phyloP scores from a whole-genome alignment of 2,329 filamentous ascomycete genomes.

The Penicillium glabrum region DNA sequence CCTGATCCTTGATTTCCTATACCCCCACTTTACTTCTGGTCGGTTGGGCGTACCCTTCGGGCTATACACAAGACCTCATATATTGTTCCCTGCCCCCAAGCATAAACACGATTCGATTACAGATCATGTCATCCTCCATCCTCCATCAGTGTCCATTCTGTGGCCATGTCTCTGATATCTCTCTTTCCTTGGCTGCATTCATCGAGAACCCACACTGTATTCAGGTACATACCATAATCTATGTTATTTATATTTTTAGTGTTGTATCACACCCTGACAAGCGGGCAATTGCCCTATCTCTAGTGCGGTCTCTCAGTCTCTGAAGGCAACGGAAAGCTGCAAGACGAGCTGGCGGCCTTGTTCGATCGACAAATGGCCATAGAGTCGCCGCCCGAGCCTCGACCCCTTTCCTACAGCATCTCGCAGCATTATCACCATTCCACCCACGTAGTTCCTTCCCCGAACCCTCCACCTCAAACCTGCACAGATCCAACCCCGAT shows the following conservation, averaged over 20 bases:
- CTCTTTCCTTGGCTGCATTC: conserved; percentile 35
- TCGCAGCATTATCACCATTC: conserved; percentile 85
- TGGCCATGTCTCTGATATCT: conserved; percentile 38
- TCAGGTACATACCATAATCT: conserved; percentile 35
- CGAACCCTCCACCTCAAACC: conserved; percentile 37
- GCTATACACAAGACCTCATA: background rate
- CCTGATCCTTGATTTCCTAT: background rate
- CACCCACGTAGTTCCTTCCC: conserved; percentile 57
- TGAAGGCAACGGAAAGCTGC: conserved; percentile 59
- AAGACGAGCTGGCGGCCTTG: conserved; percentile 79
- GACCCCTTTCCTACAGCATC: conserved; percentile 67
- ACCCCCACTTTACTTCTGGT: background rate
- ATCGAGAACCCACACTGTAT: conserved; percentile 40
- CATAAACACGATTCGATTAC: background rate
- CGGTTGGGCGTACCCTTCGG: background rate
- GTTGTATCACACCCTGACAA: conserved; percentile 22
- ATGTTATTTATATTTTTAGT: background rate
- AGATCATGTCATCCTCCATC: conserved; percentile 38
- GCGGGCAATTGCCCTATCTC: conserved; percentile 1
- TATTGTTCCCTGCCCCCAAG: background rate
- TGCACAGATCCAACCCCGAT: conserved; percentile 45
- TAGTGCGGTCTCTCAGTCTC: conserved; percentile 45
- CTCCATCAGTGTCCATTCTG: conserved; percentile 42
- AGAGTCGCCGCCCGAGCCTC: conserved; percentile 31
- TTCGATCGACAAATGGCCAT: conserved; percentile 76